Evolutionary conservation across 768 basidiomycete species (phyloP), one percentile per base, ranked within the genome.

Genomic region (Trametes villosa): DNA sequence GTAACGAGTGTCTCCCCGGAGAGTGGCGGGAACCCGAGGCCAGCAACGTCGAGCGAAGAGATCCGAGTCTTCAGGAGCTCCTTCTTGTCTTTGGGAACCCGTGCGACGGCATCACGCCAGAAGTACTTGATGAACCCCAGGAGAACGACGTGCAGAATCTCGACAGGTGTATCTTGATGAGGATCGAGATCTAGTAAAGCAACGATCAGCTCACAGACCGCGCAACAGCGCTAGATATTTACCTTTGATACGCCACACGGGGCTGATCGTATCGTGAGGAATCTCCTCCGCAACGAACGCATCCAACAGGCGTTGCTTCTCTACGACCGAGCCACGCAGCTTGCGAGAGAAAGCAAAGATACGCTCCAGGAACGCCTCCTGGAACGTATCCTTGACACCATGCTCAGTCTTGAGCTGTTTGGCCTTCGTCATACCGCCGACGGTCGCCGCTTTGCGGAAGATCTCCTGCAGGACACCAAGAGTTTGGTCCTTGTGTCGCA

Each of bases 41-140:
- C 78, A 1, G 57, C 57, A 1, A 71, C 66, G 64, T 80, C 69
- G 22, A 77, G 53, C 3, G 68, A 72, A 0, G 59, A 59, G 2
- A 79, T 62, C 0, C 76, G 70, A 5, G 63, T 51, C 0, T 62
- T 67, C 0, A 80, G 66, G 12, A 67, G 29, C 7, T 64, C 53
- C 49, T 76, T 76, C 22, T 70, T 64, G 12, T 72, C 68, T 12
- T 68, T 68, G 26, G 71, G 29, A 18, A 64, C 64, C 22, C 67
- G 63, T 12, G 22, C 2, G 2, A 49, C 54, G 2, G 69, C 66
- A 66, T 82, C 79, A 0, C 75, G 71, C 80, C 81, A 83, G 29
- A 79, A 72, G 59, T 82, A 83, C 47, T 83, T 82, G 49, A 82
- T 72, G 65, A 80, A 74, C 0, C 80, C 79, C 1, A 81, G 74